Evolutionary conservation across 2,329 filamentous ascomycete species (phyloP).

Genomic region (Alternaria metachromatica): DNA sequence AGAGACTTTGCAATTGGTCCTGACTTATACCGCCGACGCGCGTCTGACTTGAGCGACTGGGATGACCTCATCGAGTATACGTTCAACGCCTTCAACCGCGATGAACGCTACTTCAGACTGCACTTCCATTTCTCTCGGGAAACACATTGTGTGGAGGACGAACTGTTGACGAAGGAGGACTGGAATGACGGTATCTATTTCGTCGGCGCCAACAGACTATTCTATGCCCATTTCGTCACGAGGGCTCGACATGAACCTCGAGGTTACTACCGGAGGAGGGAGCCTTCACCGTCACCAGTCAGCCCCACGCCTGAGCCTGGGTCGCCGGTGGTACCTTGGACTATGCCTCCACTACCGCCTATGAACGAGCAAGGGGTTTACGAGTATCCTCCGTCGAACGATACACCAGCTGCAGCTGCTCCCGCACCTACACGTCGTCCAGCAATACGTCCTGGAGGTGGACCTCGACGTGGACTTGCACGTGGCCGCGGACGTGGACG

Average conservation of each 20-base stretch:
- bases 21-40: not conserved
- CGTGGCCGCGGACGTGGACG: not conserved
- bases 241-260: not conserved
- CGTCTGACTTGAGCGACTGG: not conserved
- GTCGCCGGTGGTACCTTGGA: not conserved
- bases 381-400: not conserved
- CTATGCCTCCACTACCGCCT: not conserved
- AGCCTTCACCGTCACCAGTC: not conserved
- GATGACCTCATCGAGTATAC: not conserved
- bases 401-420: not conserved
- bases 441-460: not conserved
- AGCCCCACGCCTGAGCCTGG: not conserved
- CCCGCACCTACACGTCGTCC: not conserved
- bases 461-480: not conserved
- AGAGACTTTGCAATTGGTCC: not conserved
- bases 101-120: not conserved
- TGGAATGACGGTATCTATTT: not conserved
- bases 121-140: conserved; percentile 2
- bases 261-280: not conserved
- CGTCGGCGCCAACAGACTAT: not conserved
- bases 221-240: not conserved
- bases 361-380: not conserved
- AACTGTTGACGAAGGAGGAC: not conserved
- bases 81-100: not conserved
- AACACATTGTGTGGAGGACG: not conserved